Percentiles rank a stretch among this genome's conserved stretches.
These are phyloP conservation scores for Pistacia vera DNA, from an alignment of 345 rosid genomes.

Conservation along the genomic window DNA sequence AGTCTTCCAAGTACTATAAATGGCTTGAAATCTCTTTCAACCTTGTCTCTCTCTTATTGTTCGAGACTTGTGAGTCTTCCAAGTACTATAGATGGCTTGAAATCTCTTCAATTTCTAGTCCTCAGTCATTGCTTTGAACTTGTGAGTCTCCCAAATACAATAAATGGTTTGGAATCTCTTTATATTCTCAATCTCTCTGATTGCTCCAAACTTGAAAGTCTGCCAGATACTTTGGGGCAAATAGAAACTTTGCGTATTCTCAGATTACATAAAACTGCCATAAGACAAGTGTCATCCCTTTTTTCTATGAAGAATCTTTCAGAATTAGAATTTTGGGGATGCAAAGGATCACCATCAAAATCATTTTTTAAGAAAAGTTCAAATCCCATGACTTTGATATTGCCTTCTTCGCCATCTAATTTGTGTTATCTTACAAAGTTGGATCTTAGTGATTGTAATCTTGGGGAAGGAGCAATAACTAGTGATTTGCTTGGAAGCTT, in stretches of 20 bases:
- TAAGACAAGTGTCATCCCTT: neutral
- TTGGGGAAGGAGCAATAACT: neutral
- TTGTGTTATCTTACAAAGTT: neutral
- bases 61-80: neutral
- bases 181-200: neutral
- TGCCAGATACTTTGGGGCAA: constrained; percentile 10
- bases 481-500: neutral
- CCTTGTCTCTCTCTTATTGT: no score
- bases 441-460: neutral
- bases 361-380: no score
- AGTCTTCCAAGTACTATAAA: no score
- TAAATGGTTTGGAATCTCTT: neutral
- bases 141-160: neutral
- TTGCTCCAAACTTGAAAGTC: constrained; percentile 1
- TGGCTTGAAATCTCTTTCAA: no score
- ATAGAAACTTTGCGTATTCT: constrained; percentile 9
- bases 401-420: constrained; percentile 25
- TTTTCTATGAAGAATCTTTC: constrained; percentile 3
- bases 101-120: neutral
- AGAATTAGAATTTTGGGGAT: neutral
- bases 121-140: neutral
- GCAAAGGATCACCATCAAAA: no score
- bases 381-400: neutral
- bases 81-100: neutral
- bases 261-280: constrained; percentile 12